phyloP scores from a whole-genome alignment of 2,329 filamentous ascomycete genomes.

The Ascomycota sp. region DNA sequence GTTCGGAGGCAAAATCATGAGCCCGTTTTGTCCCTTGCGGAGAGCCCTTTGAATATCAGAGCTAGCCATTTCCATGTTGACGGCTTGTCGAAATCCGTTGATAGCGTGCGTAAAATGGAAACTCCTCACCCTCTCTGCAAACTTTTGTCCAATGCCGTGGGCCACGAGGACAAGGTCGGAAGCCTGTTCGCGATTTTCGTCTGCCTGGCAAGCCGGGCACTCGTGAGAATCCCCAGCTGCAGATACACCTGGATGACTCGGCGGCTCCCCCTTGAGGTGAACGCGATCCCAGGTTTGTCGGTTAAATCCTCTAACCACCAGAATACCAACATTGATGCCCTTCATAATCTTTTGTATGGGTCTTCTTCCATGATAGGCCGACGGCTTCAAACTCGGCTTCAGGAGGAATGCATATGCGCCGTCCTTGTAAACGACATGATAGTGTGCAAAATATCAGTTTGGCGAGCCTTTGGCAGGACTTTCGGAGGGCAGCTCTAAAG shows the following conservation, averaged over 20 bases:
- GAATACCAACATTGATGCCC: constrained; percentile 62
- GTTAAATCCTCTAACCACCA: constrained; percentile 80
- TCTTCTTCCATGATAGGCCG: constrained; percentile 61
- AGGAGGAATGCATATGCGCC: constrained; percentile 59
- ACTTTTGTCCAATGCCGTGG: constrained; percentile 91
- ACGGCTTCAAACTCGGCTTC: constrained; percentile 69
- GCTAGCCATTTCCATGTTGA: constrained; percentile 66
- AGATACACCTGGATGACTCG: constrained; percentile 9
- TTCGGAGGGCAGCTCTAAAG: constrained; percentile 14
- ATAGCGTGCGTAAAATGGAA: constrained; percentile 96
- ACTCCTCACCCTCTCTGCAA: constrained; percentile 84
- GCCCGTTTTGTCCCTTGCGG: constrained; percentile 58
- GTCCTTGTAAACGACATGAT: constrained; percentile 77
- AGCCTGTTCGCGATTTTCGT: constrained; percentile 46
- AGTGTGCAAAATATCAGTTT: constrained; percentile 44
- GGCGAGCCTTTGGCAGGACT: constrained; percentile 19
- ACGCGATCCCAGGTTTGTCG: constrained; percentile 54
- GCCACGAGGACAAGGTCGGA: constrained; percentile 80
- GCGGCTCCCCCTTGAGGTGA: constrained; percentile 27
- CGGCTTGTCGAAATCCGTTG: constrained; percentile 67
- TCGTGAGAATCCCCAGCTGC: constrained; percentile 10
- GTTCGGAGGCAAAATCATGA: constrained; percentile 88
- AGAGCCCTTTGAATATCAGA: constrained; percentile 56
- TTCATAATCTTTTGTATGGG: constrained; percentile 73
- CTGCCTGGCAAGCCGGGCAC: constrained; percentile 40